Evolutionary conservation across 2,329 filamentous ascomycete genomes (phyloP).

Genomic region (Aspergillus puulaauensis): DNA sequence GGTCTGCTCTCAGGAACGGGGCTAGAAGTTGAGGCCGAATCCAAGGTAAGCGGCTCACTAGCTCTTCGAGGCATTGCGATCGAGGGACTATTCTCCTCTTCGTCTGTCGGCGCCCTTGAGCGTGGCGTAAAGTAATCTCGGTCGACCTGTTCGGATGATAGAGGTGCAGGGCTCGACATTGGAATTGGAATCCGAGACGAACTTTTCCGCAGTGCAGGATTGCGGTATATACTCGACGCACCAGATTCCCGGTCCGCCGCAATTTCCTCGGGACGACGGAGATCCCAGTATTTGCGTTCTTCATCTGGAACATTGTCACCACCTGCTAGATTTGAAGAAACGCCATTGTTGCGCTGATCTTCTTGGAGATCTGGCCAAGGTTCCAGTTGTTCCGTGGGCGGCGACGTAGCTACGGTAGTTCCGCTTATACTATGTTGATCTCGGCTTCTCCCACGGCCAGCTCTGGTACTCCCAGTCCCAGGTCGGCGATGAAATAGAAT

Average conservation of each 20-base stretch:
- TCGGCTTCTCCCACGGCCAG: constrained; percentile 38
- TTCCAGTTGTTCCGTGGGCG: constrained; percentile 30
- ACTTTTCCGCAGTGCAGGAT: constrained; percentile 58
- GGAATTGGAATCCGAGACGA: constrained; percentile 84
- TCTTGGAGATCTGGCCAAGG: constrained; percentile 37
- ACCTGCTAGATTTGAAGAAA: constrained; percentile 34
- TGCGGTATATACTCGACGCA: constrained; percentile 50
- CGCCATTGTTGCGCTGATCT: constrained; percentile 30
- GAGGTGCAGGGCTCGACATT: constrained; percentile 74
- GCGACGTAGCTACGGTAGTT: constrained; percentile 22
- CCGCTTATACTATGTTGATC: constrained; percentile 35
- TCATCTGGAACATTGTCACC: constrained; percentile 40
- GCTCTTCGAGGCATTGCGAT: constrained; percentile 65
- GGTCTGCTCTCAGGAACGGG: constrained; percentile 31
- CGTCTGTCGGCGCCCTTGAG: constrained; percentile 56
- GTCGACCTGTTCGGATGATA: constrained; percentile 70
- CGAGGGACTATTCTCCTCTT: constrained; percentile 60
- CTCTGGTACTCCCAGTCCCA: constrained; percentile 36
- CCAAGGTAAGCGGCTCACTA: constrained; percentile 52
- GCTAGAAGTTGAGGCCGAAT: constrained; percentile 23
- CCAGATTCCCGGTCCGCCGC: constrained; percentile 53
- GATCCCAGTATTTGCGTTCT: constrained; percentile 63
- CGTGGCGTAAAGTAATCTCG: constrained; percentile 69
- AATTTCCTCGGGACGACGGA: constrained; percentile 75
- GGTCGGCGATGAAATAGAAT: constrained; percentile 42